phyloP scores from a whole-genome alignment of 768 basidiomycete species.

The Lactarius hatsudake region DNA sequence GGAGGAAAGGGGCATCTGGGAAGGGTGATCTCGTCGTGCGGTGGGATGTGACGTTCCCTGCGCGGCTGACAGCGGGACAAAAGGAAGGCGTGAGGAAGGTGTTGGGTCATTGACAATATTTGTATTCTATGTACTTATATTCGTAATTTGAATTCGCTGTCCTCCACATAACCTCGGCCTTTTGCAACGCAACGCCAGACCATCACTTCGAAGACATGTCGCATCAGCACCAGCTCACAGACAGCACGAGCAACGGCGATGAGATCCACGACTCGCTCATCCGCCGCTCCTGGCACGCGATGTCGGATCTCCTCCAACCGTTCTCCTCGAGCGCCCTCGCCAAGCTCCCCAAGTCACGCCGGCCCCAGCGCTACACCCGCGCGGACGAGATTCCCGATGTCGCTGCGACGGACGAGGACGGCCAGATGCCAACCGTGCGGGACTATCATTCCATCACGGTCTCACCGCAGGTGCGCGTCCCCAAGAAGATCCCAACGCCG shows the following conservation, averaged over 20 bases:
- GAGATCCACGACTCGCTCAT: slow-evolving; percentile 38
- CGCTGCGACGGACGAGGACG: slow-evolving; percentile 42
- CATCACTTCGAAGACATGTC: slow-evolving; percentile 3
- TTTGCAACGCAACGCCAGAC: neutral
- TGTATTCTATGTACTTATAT: neutral
- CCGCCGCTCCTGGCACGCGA: slow-evolving; percentile 59
- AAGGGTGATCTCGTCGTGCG: slow-evolving; percentile 84
- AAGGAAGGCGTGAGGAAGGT: slow-evolving; percentile 78
- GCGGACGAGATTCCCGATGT: slow-evolving; percentile 72
- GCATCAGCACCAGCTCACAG: slow-evolving; percentile 1
- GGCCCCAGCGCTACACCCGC: slow-evolving; percentile 54
- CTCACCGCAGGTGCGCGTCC: slow-evolving; percentile 65
- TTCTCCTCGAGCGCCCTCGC: slow-evolving; percentile 67
- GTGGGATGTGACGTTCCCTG: slow-evolving; percentile 86
- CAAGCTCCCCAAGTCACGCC: slow-evolving; percentile 42
- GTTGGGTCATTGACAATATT: slow-evolving; percentile 38
- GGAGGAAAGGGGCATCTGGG: slow-evolving; percentile 65
- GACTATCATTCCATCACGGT: slow-evolving; percentile 76
- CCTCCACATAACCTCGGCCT: neutral
- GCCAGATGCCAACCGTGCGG: slow-evolving; percentile 57
- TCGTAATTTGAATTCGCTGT: neutral
- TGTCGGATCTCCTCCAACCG: slow-evolving; percentile 57
- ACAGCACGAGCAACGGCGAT: slow-evolving; percentile 25
- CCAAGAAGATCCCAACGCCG: slow-evolving; percentile 77
- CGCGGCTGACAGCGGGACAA: slow-evolving; percentile 67